These are phyloP conservation scores for Vigna hirtella DNA, from an alignment of 306 rosid genomes.

Conservation along the genomic window DNA sequence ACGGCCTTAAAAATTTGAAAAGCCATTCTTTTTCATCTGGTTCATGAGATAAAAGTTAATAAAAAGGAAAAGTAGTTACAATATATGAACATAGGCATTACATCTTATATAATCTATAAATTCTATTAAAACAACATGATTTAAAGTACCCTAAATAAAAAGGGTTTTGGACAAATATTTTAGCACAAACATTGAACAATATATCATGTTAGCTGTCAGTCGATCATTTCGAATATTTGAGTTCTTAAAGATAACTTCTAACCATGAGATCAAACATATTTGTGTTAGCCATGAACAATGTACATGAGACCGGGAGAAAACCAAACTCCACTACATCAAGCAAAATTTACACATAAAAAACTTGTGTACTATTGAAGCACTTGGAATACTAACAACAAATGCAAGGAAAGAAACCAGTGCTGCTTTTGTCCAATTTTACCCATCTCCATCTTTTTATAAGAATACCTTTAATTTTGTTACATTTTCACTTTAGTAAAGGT, in stretches of 20 bases:
- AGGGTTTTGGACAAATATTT: neutral
- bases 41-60: conserved; percentile 16
- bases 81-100: neutral
- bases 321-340: conserved; percentile 12
- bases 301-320: conserved; percentile 9
- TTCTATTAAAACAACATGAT: conserved; percentile 1
- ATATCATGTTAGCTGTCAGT: conserved; percentile 14
- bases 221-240: conserved; percentile 11
- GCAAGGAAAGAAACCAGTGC: conserved; percentile 1
- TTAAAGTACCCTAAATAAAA: conserved; percentile 4
- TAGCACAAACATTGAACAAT: conserved; percentile 17
- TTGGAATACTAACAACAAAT: neutral
- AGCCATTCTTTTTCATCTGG: conserved; percentile 18
- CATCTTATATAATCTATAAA: conserved; percentile 31
- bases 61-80: conserved; percentile 16
- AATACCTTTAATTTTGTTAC: too few relatives aligned
- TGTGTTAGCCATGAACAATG: conserved; percentile 27
- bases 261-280: neutral
- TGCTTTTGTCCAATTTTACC: neutral
- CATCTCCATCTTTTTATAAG: neutral
- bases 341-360: neutral
- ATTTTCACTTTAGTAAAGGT: neutral
- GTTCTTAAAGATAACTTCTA: conserved; percentile 30
- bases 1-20: conserved; percentile 13
- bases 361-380: neutral